Percentiles rank a stretch among this genome's conserved stretches.
phyloP scores from a whole-genome alignment of 164 flowering plant genomes.

The Saururus chinensis region DNA sequence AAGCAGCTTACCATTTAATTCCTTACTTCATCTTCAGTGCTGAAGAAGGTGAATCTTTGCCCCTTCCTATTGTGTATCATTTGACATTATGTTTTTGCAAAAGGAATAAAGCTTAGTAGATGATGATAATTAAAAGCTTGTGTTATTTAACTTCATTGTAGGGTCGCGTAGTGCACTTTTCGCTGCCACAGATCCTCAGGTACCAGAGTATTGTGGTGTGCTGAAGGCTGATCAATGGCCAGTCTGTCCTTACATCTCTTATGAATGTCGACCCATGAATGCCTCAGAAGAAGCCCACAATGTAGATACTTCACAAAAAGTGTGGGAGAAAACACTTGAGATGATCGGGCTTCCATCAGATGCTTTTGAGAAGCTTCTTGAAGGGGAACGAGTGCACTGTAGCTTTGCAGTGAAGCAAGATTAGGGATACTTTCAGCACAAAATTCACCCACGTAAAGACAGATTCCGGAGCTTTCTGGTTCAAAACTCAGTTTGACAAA shows the following conservation, averaged over 20 bases:
- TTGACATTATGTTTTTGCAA: background rate
- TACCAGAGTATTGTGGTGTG: constrained; percentile 70
- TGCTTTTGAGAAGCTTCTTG: constrained; percentile 70
- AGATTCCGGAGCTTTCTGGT: background rate
- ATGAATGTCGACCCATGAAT: constrained; percentile 82
- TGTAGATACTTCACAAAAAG: constrained; percentile 45
- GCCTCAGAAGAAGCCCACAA: constrained; percentile 95
- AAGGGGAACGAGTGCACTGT: constrained; percentile 68
- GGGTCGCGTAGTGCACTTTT: constrained; percentile 92
- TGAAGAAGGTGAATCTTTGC: constrained; percentile 53
- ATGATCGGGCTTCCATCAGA: constrained; percentile 81
- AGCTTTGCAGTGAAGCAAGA: constrained; percentile 30
- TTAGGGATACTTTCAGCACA: background rate
- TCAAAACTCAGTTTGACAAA: no score
- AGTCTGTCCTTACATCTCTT: constrained; percentile 72
- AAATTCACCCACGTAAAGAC: background rate
- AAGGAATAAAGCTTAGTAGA: constrained; percentile 23
- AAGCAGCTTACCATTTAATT: constrained; percentile 69
- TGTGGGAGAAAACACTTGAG: constrained; percentile 94
- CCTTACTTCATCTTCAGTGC: constrained; percentile 85
- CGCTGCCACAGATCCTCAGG: constrained; percentile 90
- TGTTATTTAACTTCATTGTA: constrained; percentile 13
- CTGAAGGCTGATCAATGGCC: constrained; percentile 93
- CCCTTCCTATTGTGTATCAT: background rate
- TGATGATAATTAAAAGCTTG: constrained; percentile 9